phyloP scores from a whole-genome alignment of 495 filamentous ascomycete species.

The Penicillium coffeae region DNA sequence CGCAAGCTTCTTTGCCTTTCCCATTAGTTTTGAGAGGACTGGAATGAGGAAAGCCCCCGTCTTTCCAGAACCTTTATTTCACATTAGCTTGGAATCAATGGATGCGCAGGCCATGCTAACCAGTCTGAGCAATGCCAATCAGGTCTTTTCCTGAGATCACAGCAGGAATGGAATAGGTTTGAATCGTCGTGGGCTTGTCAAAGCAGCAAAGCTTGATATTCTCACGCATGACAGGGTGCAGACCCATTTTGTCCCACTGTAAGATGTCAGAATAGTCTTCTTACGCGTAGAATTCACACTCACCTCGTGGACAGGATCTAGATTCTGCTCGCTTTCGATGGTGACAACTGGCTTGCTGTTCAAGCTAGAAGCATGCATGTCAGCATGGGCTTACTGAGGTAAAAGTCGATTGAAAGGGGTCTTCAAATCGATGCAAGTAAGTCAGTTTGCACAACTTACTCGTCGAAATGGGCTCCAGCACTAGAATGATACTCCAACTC shows the following conservation, averaged over 20 bases:
- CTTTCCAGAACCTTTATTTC: slow-evolving; percentile 78
- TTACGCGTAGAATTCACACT: slow-evolving; percentile 42
- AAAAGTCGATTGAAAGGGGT: background rate
- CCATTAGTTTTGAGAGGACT: slow-evolving; percentile 85
- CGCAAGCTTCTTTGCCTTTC: slow-evolving; percentile 80
- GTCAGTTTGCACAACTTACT: too few relatives aligned
- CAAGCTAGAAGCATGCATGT: slow-evolving; percentile 17
- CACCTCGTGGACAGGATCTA: slow-evolving; percentile 30
- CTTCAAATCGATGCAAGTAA: too few relatives aligned
- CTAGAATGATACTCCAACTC: slow-evolving; percentile 44
- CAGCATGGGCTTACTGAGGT: background rate
- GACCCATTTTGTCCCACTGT: slow-evolving; percentile 69
- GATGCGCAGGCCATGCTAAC: slow-evolving; percentile 44
- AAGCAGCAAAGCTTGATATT: slow-evolving; percentile 72
- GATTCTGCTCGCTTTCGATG: slow-evolving; percentile 11
- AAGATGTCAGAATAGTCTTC: slow-evolving; percentile 28
- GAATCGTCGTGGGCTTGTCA: slow-evolving; percentile 73
- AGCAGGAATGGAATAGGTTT: slow-evolving; percentile 76
- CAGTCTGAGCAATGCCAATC: slow-evolving; percentile 87
- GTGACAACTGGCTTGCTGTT: slow-evolving; percentile 9
- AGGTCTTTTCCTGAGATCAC: slow-evolving; percentile 70
- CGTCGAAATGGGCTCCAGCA: slow-evolving; percentile 37
- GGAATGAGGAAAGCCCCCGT: slow-evolving; percentile 91
- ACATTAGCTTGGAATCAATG: slow-evolving; percentile 2
- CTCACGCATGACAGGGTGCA: slow-evolving; percentile 77